phyloP scores from a whole-genome alignment of 306 rosid species.

The Herpetospermum pedunculosum region DNA sequence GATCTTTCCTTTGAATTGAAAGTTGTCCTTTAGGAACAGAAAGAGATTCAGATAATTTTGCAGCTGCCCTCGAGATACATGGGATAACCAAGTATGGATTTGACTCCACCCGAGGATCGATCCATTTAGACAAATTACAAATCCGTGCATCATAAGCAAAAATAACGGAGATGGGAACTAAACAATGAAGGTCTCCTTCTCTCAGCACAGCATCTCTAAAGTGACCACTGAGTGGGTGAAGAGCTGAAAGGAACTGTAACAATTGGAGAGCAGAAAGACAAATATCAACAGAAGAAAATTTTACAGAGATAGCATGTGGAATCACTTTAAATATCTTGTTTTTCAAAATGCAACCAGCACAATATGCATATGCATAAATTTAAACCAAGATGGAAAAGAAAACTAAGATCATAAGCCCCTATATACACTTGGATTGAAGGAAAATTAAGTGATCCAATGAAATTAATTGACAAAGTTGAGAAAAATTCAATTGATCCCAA shows the following conservation, averaged over 20 bases:
- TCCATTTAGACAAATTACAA: slow-evolving; percentile 44
- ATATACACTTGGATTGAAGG: neutral
- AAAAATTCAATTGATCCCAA: neutral
- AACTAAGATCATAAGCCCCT: neutral
- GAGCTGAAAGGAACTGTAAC: slow-evolving; percentile 55
- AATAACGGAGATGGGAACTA: slow-evolving; percentile 55
- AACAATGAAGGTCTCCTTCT: slow-evolving; percentile 50
- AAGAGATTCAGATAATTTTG: slow-evolving; percentile 35
- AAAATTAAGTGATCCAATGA: neutral
- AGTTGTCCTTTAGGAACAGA: slow-evolving; percentile 38
- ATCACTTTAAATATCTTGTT: neutral
- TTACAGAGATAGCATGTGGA: neutral
- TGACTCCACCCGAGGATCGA: slow-evolving; percentile 67
- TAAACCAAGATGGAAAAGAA: neutral
- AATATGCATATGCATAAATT: neutral
- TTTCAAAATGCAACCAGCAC: neutral
- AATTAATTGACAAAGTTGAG: neutral
- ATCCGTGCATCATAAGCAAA: slow-evolving; percentile 47
- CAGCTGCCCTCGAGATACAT: slow-evolving; percentile 41
- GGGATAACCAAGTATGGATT: slow-evolving; percentile 45
- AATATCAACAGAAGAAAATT: slow-evolving; percentile 9
- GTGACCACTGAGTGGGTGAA: slow-evolving; percentile 83
- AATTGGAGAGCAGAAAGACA: slow-evolving; percentile 17
- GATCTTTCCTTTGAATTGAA: slow-evolving; percentile 53
- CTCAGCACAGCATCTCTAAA: slow-evolving; percentile 58